These are phyloP conservation scores for Quercus berberidifolia DNA, from an alignment of 306 rosid species.

Conservation along the genomic window DNA sequence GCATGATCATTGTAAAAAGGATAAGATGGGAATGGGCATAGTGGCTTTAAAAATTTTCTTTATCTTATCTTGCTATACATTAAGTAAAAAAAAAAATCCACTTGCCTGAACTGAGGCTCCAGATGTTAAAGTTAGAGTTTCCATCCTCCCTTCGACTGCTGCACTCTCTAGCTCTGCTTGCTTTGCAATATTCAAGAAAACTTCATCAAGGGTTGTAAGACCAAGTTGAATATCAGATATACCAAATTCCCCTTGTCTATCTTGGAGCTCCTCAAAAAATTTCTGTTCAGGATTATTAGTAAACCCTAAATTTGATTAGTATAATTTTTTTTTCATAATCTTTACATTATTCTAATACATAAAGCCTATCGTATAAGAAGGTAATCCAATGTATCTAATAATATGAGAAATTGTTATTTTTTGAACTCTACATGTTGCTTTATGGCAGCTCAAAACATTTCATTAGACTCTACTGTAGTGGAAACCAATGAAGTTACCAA, in stretches of 20 bases:
- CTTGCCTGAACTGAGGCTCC: conserved; percentile 54
- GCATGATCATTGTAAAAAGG: conserved; percentile 16
- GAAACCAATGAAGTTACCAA: background rate
- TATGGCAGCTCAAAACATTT: background rate
- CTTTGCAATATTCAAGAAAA: conserved; percentile 78
- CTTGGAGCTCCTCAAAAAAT: conserved; percentile 69
- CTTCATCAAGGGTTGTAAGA: conserved; percentile 87
- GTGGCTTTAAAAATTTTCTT: background rate
- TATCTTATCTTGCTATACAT: background rate
- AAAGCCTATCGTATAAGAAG: background rate
- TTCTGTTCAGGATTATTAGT: conserved; percentile 38
- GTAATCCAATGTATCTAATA: background rate
- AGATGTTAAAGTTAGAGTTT: conserved; percentile 56
- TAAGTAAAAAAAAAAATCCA: conserved; percentile 8
- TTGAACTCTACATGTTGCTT: background rate
- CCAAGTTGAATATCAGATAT: conserved; percentile 80
- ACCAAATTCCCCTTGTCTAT: conserved; percentile 61
- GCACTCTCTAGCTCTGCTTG: conserved; percentile 87
- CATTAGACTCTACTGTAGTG: background rate
- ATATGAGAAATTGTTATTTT: background rate
- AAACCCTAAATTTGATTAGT: background rate
- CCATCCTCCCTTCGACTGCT: conserved; percentile 61
- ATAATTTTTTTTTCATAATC: background rate
- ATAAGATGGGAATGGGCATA: conserved; percentile 11
- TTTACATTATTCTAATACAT: background rate